Conservation (phyloP, 768 basidiomycete species). For the Suillus subalutaceus region DNA sequence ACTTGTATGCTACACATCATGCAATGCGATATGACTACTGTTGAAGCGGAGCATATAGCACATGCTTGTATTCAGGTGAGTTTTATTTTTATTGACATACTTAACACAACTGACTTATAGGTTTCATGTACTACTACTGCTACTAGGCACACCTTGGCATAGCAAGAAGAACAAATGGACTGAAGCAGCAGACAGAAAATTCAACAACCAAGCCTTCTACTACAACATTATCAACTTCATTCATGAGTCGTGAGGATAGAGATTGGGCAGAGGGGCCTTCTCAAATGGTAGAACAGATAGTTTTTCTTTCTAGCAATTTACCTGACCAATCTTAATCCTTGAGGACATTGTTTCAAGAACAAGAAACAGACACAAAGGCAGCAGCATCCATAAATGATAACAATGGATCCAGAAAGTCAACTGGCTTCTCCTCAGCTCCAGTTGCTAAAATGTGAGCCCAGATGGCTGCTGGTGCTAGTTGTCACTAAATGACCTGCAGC, state of each 20-base stretch:
- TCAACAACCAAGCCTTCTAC: constrained; percentile 12
- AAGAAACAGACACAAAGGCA: not conserved
- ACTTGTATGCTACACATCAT: not conserved
- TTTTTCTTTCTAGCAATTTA: not conserved
- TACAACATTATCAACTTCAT: not conserved
- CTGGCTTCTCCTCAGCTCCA: not conserved
- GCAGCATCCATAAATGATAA: not conserved
- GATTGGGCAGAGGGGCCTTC: constrained; percentile 4
- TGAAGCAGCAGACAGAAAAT: constrained; percentile 8
- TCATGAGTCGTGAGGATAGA: not conserved
- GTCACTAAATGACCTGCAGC: not conserved
- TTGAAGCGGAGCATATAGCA: constrained; percentile 11
- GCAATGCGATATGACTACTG: constrained; percentile 11
- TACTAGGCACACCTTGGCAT: constrained; percentile 10
- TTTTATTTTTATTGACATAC: not conserved
- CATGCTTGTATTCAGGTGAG: constrained; percentile 9
- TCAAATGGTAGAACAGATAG: constrained; percentile 7
- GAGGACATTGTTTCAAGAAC: constrained; percentile 8
- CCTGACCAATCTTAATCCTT: not conserved
- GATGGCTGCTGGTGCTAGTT: not conserved
- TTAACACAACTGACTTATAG: not conserved
- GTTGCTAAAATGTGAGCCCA: constrained; percentile 1
- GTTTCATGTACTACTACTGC: too few species aligned
- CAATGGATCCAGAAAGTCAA: too few species aligned
- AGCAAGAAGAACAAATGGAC: constrained; percentile 6